phyloP scores from a whole-genome alignment of 345 rosid species.

The Geranium brycei region DNA sequence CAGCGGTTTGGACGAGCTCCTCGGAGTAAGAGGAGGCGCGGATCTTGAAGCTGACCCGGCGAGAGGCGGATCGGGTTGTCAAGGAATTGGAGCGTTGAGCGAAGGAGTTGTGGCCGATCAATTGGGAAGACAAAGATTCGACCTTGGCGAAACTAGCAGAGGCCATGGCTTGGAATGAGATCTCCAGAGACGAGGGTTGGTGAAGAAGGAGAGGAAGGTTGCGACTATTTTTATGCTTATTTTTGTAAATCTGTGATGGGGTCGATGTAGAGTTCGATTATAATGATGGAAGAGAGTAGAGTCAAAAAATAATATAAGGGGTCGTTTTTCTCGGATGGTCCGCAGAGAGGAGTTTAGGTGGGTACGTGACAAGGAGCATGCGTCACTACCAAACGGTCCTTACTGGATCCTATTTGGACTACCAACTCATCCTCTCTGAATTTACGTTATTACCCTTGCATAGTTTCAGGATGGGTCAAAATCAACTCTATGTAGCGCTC shows the following conservation, averaged over 20 bases:
- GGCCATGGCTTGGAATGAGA: slow-evolving; percentile 37
- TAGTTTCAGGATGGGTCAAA: too few species aligned
- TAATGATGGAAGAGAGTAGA: background rate
- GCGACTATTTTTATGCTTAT: background rate
- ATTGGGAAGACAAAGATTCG: slow-evolving; percentile 46
- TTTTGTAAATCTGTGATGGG: too few species aligned
- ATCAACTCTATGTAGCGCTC: too few species aligned
- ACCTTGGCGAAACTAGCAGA: slow-evolving; percentile 62
- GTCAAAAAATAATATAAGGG: background rate
- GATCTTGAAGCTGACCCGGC: slow-evolving; percentile 62
- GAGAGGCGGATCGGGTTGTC: slow-evolving; percentile 15
- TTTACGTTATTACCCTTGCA: background rate
- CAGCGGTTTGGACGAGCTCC: slow-evolving; percentile 89
- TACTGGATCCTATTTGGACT: background rate
- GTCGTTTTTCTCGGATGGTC: background rate
- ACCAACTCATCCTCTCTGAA: background rate
- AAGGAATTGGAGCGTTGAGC: slow-evolving; percentile 27
- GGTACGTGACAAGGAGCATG: background rate
- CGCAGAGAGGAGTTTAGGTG: background rate
- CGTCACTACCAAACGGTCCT: background rate
- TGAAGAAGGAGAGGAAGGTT: background rate
- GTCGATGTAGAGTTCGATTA: background rate
- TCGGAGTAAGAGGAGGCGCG: slow-evolving; percentile 69
- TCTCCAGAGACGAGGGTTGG: background rate
- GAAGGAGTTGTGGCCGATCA: slow-evolving; percentile 59